These are phyloP conservation scores for Fusarium hostae DNA, from an alignment of 2,329 filamentous ascomycete genomes.

Conservation along the genomic window DNA sequence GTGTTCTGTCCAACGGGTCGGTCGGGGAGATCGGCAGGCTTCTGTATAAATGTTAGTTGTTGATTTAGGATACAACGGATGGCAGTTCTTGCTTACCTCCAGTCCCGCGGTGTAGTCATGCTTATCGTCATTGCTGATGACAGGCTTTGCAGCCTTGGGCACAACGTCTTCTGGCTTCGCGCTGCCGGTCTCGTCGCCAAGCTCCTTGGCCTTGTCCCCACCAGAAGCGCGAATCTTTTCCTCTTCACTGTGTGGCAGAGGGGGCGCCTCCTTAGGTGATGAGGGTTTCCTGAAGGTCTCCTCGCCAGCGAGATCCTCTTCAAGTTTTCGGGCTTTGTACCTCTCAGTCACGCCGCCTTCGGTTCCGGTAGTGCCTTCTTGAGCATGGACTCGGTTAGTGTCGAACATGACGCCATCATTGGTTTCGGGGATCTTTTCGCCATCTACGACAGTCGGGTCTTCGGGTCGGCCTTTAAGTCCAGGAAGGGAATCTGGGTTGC, in stretches of 20 bases:
- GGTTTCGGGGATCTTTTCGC: conserved; percentile 69
- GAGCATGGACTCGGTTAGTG: conserved; percentile 77
- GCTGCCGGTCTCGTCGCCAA: not conserved
- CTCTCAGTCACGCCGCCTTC: conserved; percentile 92
- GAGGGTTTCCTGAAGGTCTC: conserved; percentile 80
- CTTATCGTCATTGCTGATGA: conserved; percentile 53
- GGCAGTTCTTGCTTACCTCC: conserved; percentile 44
- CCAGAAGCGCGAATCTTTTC: conserved; percentile 67
- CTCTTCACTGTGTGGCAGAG: conserved; percentile 83
- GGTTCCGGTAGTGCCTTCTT: conserved; percentile 87
- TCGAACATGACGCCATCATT: conserved; percentile 95
- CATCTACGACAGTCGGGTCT: conserved; percentile 66
- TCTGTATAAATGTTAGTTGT: conserved; percentile 61
- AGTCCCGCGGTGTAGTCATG: conserved; percentile 53
- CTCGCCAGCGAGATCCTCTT: conserved; percentile 72
- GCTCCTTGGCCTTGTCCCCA: conserved; percentile 36
- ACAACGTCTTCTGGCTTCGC: conserved; percentile 23
- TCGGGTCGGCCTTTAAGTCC: conserved; percentile 61
- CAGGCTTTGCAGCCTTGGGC: conserved; percentile 38
- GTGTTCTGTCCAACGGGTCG: conserved; percentile 80
- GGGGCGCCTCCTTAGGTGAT: conserved; percentile 85
- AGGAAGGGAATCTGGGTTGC: conserved; percentile 54
- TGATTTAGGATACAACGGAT: not conserved
- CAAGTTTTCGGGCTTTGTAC: conserved; percentile 76
- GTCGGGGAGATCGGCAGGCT: conserved; percentile 82